Conservation (phyloP, 2,329 filamentous ascomycete species). For the Colletotrichum euphorbiae region DNA sequence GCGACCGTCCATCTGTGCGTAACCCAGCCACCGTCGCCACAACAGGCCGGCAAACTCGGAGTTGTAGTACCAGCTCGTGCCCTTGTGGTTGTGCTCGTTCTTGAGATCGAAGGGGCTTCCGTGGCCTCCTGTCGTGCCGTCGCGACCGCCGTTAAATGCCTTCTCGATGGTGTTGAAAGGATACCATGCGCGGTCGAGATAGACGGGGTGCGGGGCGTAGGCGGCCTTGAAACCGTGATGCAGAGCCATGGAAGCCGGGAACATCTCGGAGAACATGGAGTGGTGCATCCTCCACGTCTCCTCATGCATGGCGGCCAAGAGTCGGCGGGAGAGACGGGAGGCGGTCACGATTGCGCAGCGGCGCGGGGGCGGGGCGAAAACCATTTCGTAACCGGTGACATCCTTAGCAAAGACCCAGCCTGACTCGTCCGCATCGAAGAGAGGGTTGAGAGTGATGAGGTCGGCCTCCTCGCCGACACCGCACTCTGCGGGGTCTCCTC, state of each 20-base stretch:
- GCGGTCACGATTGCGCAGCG: conserved; percentile 79
- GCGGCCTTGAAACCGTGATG: conserved; percentile 84
- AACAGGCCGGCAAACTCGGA: conserved; percentile 80
- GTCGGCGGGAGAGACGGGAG: conserved; percentile 72
- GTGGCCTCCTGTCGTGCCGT: conserved; percentile 72
- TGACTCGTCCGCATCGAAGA: conserved; percentile 78
- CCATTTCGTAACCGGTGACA: conserved; percentile 73
- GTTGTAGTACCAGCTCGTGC: conserved; percentile 88
- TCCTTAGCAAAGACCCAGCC: conserved; percentile 80
- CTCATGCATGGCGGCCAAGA: conserved; percentile 79
- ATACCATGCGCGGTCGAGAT: conserved; percentile 80
- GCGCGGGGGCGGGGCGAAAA: conserved; percentile 69
- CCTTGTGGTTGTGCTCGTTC: conserved; percentile 85
- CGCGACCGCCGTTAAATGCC: conserved; percentile 83
- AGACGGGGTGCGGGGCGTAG: conserved; percentile 85
- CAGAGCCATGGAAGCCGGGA: conserved; percentile 75
- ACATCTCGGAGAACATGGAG: conserved; percentile 85
- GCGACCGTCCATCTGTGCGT: conserved; percentile 64
- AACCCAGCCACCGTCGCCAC: conserved; percentile 82
- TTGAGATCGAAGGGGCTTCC: conserved; percentile 75
- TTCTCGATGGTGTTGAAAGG: conserved; percentile 74
- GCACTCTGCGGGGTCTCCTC: conserved; percentile 64
- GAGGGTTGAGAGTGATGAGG: conserved; percentile 80
- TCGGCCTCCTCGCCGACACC: conserved; percentile 80
- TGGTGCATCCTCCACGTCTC: conserved; percentile 75